A percentile compares a stretch with the other conserved stretches of the same genome.
Conservation (phyloP, 2,329 filamentous ascomycete genomes). For the Salinomyces thailandicus region DNA sequence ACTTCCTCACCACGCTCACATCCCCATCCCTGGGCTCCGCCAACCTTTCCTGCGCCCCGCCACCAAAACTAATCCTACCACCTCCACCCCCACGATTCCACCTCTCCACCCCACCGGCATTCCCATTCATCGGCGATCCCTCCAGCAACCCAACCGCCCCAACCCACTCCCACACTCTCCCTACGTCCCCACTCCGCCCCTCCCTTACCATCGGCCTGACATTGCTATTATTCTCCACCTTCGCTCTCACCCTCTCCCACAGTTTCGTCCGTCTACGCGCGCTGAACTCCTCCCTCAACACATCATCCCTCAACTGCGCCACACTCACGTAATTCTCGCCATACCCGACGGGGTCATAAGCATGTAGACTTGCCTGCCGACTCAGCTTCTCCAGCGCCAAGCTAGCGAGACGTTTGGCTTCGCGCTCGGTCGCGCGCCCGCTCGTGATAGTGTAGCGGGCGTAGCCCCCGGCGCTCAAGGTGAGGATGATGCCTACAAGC, state of each 20-base stretch:
- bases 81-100: constrained; percentile 19
- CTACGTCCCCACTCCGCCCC: constrained; percentile 43
- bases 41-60: constrained; percentile 9
- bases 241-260: constrained; percentile 70
- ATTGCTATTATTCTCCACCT: constrained; percentile 92
- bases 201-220: constrained; percentile 67
- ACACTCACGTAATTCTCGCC: constrained; percentile 75
- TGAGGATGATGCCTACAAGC: constrained; percentile 55
- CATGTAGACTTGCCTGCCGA: constrained; percentile 72
- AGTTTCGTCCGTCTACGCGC: constrained; percentile 65
- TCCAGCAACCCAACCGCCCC: constrained; percentile 40
- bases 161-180: constrained; percentile 59
- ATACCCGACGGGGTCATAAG: constrained; percentile 48
- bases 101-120: constrained; percentile 4
- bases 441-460: constrained; percentile 52
- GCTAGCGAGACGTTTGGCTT: constrained; percentile 73
- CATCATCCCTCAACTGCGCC: constrained; percentile 82
- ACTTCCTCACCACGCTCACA: constrained; percentile 24
- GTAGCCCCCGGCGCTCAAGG: constrained; percentile 47
- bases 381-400: constrained; percentile 76
- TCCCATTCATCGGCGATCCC: constrained; percentile 11
- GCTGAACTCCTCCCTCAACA: constrained; percentile 71
- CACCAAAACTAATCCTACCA: constrained; percentile 22
- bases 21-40: constrained; percentile 9
- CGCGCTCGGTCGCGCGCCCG: constrained; percentile 54